Base-by-base conservation (phyloP, 176 grass and related monocot genomes). In the Aegilops longissima region DNA sequence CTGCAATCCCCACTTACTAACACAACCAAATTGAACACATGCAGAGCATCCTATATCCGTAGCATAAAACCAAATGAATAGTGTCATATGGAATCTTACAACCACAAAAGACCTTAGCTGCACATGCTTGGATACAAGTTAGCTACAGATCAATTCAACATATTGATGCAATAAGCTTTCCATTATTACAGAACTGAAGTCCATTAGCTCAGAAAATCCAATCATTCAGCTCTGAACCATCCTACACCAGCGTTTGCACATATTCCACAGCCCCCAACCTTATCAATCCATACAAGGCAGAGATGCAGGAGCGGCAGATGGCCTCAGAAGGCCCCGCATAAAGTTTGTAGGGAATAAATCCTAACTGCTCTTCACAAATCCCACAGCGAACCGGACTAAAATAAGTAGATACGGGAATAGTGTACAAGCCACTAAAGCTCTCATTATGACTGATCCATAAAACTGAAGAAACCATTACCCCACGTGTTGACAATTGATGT, bases 61-160 rank as follows among this genome's bases (percentile, higher is more conserved):
- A 21, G 56, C 78, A 61, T 35, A 44, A 61, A 78, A 76, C 59
- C 73, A 76, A 64, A 25, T 11, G 35, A 77, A 85, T 66, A 70
- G 25, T 83, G 49, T 1, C 20, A 4, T 8, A 69, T 62, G 8
- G 58, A 2, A 77, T 49, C 61, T 52, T 25, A 76, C 73, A 66
- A 66, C 40, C 21, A 66, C 29, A 78, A 23, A 51, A 85, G 5
- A 36, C 40, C 31, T 51, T 52, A 69, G 44, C 16, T 69, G 61
- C 63, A 40, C 13, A 29, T 56, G 40, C n/a, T 66, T 68, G 45
- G 45, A 36, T 54, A 66, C 65, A 42, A 44, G 73, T 67, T 77
- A 12, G 40, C 21, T 67, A 38, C 16, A 39, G 2, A 68, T 77
- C 23, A 45, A 61, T 80, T 79, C 17, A 61, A 30, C 20, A 31